Evolutionary conservation across 2,329 filamentous ascomycete species (phyloP), one percentile per base, ranked within the genome.

Genomic region (Ophiostoma novo-ulmi): DNA sequence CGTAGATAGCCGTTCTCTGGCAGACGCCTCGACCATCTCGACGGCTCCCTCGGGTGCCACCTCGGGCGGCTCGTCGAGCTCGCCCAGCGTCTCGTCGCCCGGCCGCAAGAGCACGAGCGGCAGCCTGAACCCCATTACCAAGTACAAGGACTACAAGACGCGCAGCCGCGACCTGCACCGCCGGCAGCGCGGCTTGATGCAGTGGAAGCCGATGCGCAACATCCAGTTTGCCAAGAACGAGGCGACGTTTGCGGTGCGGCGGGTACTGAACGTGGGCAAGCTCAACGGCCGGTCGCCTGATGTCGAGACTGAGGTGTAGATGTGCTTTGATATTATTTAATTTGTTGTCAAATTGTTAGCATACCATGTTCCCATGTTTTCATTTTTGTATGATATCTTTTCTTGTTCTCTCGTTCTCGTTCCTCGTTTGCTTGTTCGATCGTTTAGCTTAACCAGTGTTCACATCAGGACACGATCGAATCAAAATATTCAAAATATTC

Each of bases 171-270:
- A 91, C 65, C 84, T 97, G 78, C 90, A 94, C 78, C 87, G 94
- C 0, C 93, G 94, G 80, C 93, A 97, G 75, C 85, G 94, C 13
- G 94, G 94, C 0, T 76, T 97, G 77, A 97, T 97, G 92, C 94
- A 98, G 79, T 98, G 94, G 79, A 91, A 89, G 77, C 94, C 94
- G 0, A 91, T 94, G 78, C 85, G 94, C 58, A 97, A 97, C 77
- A 83, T 88, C 31, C 88, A 89, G 74, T 98, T 97, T 78, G 94
- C 90, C 63, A 97, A 95, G 80, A 85, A 97, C 76, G 92, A 98
- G 82, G 88, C 91, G 0, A 90, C 91, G 76, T 94, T 89, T 80
- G 92, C 91, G 0, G 79, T 93, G 5, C 84, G 89, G 64, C 92
- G 91, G 78, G 81, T 96, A 70, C 91, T 89, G 79, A 90, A 91